Conservation (phyloP, 164 flowering plant species). For the Kalanchoe fedtschenkoi region DNA sequence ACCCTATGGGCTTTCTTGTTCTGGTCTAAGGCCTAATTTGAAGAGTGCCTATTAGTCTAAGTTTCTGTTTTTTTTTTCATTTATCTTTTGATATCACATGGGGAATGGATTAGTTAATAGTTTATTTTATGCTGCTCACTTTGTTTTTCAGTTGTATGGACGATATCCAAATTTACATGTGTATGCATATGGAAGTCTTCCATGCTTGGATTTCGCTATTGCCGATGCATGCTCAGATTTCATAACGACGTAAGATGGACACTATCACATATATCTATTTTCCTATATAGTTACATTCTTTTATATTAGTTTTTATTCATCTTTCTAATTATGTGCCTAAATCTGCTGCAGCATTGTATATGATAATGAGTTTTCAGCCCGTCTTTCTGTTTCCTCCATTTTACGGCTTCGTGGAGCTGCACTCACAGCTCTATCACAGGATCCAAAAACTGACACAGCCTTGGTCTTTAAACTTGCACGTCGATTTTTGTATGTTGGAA, state of each 20-base stretch:
- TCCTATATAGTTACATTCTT: not conserved
- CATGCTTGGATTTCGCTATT: slow-evolving; percentile 54
- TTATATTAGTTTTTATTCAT: not conserved
- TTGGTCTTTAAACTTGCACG: slow-evolving; percentile 51
- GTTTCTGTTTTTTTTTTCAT: too few relatives aligned
- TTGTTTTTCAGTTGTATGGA: slow-evolving; percentile 32
- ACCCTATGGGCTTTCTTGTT: too few relatives aligned
- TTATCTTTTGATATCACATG: not conserved
- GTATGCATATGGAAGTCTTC: slow-evolving; percentile 68
- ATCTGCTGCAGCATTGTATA: slow-evolving; percentile 52
- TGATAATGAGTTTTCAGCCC: slow-evolving; percentile 72
- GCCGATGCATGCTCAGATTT: slow-evolving; percentile 73
- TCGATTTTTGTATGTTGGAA: slow-evolving; percentile 30
- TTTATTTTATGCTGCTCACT: not conserved
- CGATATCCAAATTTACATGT: slow-evolving; percentile 64
- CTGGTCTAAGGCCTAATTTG: too few relatives aligned
- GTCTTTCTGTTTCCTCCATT: slow-evolving; percentile 70
- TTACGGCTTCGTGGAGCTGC: slow-evolving; percentile 74
- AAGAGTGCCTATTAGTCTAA: too few relatives aligned
- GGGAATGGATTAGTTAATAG: not conserved
- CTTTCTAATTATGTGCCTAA: not conserved
- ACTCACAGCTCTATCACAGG: slow-evolving; percentile 49
- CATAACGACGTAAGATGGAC: slow-evolving; percentile 53
- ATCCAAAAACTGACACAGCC: slow-evolving; percentile 41
- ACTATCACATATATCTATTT: not conserved